Conservation (phyloP, 176 grass and related monocot species). For the Avena atlantica region DNA sequence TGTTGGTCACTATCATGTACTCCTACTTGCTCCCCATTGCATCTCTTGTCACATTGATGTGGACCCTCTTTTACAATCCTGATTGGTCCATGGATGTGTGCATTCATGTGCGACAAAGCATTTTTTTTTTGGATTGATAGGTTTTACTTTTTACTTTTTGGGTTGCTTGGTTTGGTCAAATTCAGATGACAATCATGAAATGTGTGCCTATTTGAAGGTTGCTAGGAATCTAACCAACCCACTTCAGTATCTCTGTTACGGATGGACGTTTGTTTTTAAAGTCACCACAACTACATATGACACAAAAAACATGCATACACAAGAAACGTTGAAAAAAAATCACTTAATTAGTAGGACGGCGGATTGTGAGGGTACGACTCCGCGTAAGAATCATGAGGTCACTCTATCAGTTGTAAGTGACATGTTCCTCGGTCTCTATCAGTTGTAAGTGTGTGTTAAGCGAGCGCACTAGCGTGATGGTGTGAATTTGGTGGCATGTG, state of each 20-base stretch:
- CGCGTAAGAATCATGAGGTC: too few relatives aligned
- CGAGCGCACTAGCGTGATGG: neutral
- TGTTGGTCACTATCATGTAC: slow-evolving; percentile 12
- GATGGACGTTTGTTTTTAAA: neutral
- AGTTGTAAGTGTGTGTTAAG: neutral
- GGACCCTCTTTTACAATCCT: neutral
- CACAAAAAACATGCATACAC: neutral
- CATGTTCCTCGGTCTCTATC: neutral
- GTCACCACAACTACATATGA: neutral
- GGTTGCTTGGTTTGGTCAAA: neutral
- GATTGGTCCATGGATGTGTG: neutral
- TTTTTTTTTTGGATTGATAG: neutral
- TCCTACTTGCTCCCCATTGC: neutral
- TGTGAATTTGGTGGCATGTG: neutral
- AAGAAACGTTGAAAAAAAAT: neutral
- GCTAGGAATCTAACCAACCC: neutral
- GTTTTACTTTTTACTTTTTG: neutral
- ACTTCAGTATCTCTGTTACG: neutral
- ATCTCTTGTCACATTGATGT: slow-evolving; percentile 1
- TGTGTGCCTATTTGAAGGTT: neutral
- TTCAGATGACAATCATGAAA: slow-evolving; percentile 7
- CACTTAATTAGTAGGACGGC: too few relatives aligned
- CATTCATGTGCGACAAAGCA: neutral
- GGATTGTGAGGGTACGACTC: too few relatives aligned
- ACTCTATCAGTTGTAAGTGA: too few relatives aligned